Base-by-base conservation (phyloP, 176 grass and related monocot species). In the Triticum dicoccoides region DNA sequence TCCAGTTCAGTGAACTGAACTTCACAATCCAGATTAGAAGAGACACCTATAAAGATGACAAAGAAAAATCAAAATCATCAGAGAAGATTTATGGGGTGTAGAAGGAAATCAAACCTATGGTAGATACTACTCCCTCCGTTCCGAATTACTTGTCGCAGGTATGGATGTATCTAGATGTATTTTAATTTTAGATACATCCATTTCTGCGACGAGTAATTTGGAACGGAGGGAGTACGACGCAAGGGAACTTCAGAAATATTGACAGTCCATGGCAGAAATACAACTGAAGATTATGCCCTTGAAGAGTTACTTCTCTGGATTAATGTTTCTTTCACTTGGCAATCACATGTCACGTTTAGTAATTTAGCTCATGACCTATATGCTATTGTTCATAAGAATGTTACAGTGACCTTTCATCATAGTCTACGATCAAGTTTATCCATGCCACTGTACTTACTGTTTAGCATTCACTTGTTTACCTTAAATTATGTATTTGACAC, bases 1-100 rank as follows among this genome's bases (percentile, higher is more conserved):
- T 98, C 96, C 66, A 98, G 82, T 74, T 95, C 88, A 78, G 90
- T 83, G 38, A 98, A 78, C 75, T 95, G 93, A 87, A 35, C 86
- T 93, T 98, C 82, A 20, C 93, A 94, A 84, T 95, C 91, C 81
- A 69, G 65, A 88, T 70, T 54, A 82, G 96, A 98, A 10, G 88
- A 89, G 59, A 92, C 79, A 21, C 86, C 93, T 98, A 80, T 27
- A 80, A 87, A 79, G 29, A 84, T 69, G 51, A 86, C 37, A 24
- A 33, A 34, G 69, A 84, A 65, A 86, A 84, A 63, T 54, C 51
- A 9, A 62, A 84, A 83, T 49, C 44, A 80, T 68, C 38, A 30
- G 9, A 5, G 51, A 87, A 83, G 61, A 47, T 83, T 62, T 80
- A 80, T 37, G 29, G 65, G 72, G 17, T 65, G 59, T 68, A 80